Percentiles rank a stretch among this genome's conserved stretches.
Conservation (phyloP, 208 protist genomes). For the Balamuthia mandrillaris region DNA sequence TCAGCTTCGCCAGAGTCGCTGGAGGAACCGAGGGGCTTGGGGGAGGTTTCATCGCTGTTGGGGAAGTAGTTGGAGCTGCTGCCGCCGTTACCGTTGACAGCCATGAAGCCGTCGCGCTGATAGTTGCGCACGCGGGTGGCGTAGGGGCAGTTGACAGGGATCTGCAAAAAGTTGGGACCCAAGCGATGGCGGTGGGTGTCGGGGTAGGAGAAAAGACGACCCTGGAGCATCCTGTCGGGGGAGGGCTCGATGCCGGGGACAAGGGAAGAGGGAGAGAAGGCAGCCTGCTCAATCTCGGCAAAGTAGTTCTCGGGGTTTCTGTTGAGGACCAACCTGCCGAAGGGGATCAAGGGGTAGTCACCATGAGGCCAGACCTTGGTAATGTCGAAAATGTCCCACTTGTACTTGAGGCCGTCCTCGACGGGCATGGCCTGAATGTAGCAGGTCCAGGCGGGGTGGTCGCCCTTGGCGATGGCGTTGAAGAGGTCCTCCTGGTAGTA, state of each 20-base stretch:
- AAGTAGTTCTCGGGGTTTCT: conserved; percentile 84
- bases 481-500: conserved; percentile 74
- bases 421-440: conserved; percentile 76
- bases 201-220: conserved; percentile 73
- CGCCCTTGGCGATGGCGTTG: conserved; percentile 50
- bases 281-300: conserved; percentile 76
- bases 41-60: conserved; percentile 13
- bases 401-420: conserved; percentile 66
- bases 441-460: conserved; percentile 70
- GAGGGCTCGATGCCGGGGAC: conserved; percentile 79
- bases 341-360: conserved; percentile 71
- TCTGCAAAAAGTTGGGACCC: conserved; percentile 72
- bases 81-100: conserved; percentile 39
- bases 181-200: conserved; percentile 80
- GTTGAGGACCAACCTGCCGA: conserved; percentile 78
- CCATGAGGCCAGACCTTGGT: conserved; percentile 81
- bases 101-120: conserved; percentile 21
- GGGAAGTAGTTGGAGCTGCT: conserved; percentile 34
- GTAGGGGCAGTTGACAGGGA: conserved; percentile 73
- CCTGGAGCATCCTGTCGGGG: conserved; percentile 76
- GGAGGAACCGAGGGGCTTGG: not conserved
- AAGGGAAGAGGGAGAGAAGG: conserved; percentile 73
- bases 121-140: conserved; percentile 36
- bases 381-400: conserved; percentile 76
- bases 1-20: too few relatives aligned